These are phyloP conservation scores for Xerocomus minutiporus DNA, from an alignment of 1,284 basidiomycete species.

Conservation along the genomic window DNA sequence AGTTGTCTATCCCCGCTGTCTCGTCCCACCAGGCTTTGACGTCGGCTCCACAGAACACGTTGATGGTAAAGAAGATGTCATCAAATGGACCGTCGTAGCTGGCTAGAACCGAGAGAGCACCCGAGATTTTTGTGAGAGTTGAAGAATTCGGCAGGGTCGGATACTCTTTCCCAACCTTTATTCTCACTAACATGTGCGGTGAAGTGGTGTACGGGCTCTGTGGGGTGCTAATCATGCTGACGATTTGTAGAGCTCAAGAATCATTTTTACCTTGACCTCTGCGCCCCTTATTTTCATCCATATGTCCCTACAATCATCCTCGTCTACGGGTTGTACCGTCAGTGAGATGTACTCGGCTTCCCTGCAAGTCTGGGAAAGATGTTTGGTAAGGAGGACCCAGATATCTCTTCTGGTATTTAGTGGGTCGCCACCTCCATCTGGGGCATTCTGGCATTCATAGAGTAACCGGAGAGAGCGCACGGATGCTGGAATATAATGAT, in stretches of 20 bases:
- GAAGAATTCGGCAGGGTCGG: background rate
- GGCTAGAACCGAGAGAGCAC: conserved; percentile 50
- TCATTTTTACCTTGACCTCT: conserved; percentile 35
- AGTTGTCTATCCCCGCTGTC: conserved; percentile 13
- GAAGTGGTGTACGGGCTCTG: conserved; percentile 79
- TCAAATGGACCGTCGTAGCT: conserved; percentile 61
- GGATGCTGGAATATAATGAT: conserved; percentile 21
- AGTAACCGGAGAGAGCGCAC: conserved; percentile 37
- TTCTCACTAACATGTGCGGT: conserved; percentile 64
- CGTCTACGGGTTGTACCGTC: conserved; percentile 48
- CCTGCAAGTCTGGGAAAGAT: conserved; percentile 56
- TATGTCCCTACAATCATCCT: conserved; percentile 22
- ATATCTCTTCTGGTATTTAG: conserved; percentile 39
- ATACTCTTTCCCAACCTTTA: conserved; percentile 5
- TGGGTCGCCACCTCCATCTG: background rate
- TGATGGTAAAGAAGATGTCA: conserved; percentile 62
- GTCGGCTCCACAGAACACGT: conserved; percentile 46
- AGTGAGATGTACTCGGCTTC: conserved; percentile 71
- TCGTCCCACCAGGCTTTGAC: conserved; percentile 48
- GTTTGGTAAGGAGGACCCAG: conserved; percentile 80
- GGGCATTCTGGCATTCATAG: conserved; percentile 18
- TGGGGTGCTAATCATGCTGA: conserved; percentile 2
- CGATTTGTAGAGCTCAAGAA: conserved; percentile 1
- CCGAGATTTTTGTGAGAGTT: conserved; percentile 27
- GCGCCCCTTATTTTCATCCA: conserved; percentile 26